These are phyloP conservation scores for Craterostigma plantagineum DNA, from an alignment of 257 asterid genomes.

Conservation along the genomic window DNA sequence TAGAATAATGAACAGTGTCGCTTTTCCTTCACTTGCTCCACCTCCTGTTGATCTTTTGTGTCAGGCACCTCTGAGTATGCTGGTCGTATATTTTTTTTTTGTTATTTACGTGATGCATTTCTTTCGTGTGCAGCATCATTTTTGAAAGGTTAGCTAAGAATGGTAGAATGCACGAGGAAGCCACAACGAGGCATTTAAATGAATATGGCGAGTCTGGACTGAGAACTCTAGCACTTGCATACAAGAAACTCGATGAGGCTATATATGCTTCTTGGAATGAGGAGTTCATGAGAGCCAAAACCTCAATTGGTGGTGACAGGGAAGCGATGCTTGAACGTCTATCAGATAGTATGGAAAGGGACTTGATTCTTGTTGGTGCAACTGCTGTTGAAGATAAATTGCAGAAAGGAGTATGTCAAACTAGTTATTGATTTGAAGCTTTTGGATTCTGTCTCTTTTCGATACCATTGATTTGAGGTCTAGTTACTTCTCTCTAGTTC, in stretches of 20 bases:
- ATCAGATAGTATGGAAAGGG: slow-evolving; percentile 84
- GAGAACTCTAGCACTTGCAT: slow-evolving; percentile 88
- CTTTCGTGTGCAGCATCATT: slow-evolving; percentile 45
- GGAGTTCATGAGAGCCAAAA: slow-evolving; percentile 64
- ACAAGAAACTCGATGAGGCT: slow-evolving; percentile 63
- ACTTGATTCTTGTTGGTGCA: slow-evolving; percentile 85
- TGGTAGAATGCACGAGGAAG: slow-evolving; percentile 55
- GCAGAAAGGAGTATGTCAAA: slow-evolving; percentile 75
- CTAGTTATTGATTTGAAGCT: not conserved
- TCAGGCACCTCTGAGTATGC: not conserved
- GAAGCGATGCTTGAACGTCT: slow-evolving; percentile 69
- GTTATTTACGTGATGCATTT: slow-evolving; percentile 7
- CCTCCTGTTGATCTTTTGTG: not conserved
- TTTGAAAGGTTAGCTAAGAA: slow-evolving; percentile 68
- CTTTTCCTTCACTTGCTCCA: too few species aligned
- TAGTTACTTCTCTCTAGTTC: slow-evolving; percentile 28
- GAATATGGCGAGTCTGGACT: slow-evolving; percentile 94
- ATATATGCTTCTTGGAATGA: slow-evolving; percentile 81
- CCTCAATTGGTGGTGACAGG: slow-evolving; percentile 65
- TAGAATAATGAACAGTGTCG: too few species aligned
- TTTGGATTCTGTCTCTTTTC: not conserved
- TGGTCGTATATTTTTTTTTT: not conserved
- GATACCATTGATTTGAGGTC: not conserved
- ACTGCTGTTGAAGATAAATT: slow-evolving; percentile 99
- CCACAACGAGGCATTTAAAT: slow-evolving; percentile 66